Evolutionary conservation across 345 rosid genomes (phyloP).

Genomic region (Noccaea bulbosa): DNA sequence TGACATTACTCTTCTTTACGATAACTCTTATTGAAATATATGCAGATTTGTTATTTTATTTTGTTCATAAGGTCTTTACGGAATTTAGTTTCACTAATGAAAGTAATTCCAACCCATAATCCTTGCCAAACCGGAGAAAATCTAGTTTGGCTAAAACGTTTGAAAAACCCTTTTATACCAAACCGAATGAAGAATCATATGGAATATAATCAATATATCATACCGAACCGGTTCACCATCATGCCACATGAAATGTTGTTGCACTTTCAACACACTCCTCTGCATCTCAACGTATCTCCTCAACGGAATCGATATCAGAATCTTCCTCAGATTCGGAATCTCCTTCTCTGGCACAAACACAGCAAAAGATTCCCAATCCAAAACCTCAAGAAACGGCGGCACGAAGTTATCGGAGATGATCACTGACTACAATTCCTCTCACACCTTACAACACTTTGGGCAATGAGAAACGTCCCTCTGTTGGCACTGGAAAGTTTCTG

Average conservation of each 20-base stretch:
- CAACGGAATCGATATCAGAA: conserved; percentile 62
- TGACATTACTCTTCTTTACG: too few relatives aligned
- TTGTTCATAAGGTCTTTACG: neutral
- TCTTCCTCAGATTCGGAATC: conserved; percentile 67
- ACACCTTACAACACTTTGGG: too few relatives aligned
- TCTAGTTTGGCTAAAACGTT: conserved; percentile 27
- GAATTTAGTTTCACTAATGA: neutral
- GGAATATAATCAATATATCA: conserved; percentile 77
- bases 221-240: conserved; percentile 61
- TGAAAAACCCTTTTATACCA: conserved; percentile 79
- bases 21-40: neutral
- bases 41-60: too few relatives aligned
- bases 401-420: conserved; percentile 85
- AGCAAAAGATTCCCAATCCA: conserved; percentile 75
- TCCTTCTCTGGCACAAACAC: conserved; percentile 80
- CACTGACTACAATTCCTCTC: too few relatives aligned
- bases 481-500: too few relatives aligned
- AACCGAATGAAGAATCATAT: conserved; percentile 83
- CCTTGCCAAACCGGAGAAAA: conserved; percentile 1
- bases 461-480: too few relatives aligned
- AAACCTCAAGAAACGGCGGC: conserved; percentile 77
- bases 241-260: conserved; percentile 88
- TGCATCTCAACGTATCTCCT: conserved; percentile 71
- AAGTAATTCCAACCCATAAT: neutral
- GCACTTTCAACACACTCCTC: conserved; percentile 62